phyloP scores from a whole-genome alignment of 2,329 filamentous ascomycete species.

The Fusarium concolor region DNA sequence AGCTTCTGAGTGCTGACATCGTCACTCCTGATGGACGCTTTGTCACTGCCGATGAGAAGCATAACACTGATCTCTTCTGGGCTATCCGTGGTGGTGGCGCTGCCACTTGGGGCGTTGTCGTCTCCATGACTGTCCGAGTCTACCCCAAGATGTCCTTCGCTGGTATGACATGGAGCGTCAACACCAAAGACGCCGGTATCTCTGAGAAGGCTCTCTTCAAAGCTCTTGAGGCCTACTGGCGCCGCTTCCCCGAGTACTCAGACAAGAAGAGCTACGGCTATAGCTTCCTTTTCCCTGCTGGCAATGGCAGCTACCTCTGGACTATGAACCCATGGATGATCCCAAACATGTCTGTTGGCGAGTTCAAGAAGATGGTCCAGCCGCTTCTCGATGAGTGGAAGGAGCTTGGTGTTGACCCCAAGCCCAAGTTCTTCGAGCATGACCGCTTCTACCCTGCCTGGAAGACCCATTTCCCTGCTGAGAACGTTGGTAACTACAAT shows the following conservation, averaged over 20 bases:
- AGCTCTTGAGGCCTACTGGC: constrained; percentile 42
- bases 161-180: constrained; percentile 47
- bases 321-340: constrained; percentile 48
- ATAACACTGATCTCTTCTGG: constrained; percentile 70
- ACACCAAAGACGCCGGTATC: constrained; percentile 42
- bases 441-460: constrained; percentile 47
- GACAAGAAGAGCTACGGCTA: constrained; percentile 45
- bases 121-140: constrained; percentile 52
- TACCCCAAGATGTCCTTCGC: constrained; percentile 50
- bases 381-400: constrained; percentile 48
- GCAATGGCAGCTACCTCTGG: constrained; percentile 48
- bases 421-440: constrained; percentile 43
- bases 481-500: constrained; percentile 42
- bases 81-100: constrained; percentile 68
- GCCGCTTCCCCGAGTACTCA: constrained; percentile 43
- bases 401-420: constrained; percentile 46
- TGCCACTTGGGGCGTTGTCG: constrained; percentile 59
- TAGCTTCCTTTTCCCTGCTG: constrained; percentile 41
- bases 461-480: constrained; percentile 42
- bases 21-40: constrained; percentile 62
- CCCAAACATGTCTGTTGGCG: constrained; percentile 45
- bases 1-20: constrained; percentile 66
- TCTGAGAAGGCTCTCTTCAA: constrained; percentile 47
- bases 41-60: constrained; percentile 54
- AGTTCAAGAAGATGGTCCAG: constrained; percentile 42